Evolutionary conservation across 1,284 basidiomycete species (phyloP).

Genomic region (Cystobasidium pallidum): DNA sequence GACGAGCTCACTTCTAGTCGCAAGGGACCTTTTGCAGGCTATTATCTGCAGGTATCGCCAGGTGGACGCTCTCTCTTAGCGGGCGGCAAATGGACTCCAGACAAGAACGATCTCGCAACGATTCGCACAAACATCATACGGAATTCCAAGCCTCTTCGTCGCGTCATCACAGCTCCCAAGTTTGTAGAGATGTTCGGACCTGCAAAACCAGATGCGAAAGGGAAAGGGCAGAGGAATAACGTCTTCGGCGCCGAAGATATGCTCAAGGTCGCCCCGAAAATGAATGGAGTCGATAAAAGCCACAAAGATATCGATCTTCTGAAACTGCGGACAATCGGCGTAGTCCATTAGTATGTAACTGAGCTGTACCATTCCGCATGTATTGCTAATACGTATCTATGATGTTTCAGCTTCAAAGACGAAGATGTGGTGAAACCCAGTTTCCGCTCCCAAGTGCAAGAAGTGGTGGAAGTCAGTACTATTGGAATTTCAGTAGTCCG

Average conservation of each 20-base stretch:
- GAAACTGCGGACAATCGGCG: conserved; percentile 50
- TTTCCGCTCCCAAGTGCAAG: conserved; percentile 46
- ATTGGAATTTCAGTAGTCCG: background rate
- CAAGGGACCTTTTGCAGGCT: conserved; percentile 46
- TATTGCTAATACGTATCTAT: background rate
- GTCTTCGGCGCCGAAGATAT: conserved; percentile 54
- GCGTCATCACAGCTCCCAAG: conserved; percentile 48
- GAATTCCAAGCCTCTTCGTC: conserved; percentile 51
- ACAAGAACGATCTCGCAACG: conserved; percentile 51
- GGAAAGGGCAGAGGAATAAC: conserved; percentile 46
- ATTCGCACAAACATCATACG: conserved; percentile 53
- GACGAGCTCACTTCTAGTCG: background rate
- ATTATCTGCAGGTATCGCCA: conserved; percentile 47
- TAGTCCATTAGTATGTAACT: conserved; percentile 47
- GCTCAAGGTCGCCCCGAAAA: conserved; percentile 54
- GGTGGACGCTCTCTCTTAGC: conserved; percentile 52
- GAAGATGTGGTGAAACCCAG: conserved; percentile 47
- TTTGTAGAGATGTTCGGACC: conserved; percentile 55
- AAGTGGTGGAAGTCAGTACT: conserved; percentile 39
- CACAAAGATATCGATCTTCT: conserved; percentile 56
- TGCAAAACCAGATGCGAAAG: conserved; percentile 45
- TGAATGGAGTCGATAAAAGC: conserved; percentile 54
- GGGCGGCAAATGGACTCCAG: conserved; percentile 55
- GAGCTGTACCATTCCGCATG: background rate
- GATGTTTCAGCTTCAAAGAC: conserved; percentile 47